Evolutionary conservation across 257 asterid species (phyloP), one percentile per base, ranked within the genome.

Genomic region (Vinca minor): DNA sequence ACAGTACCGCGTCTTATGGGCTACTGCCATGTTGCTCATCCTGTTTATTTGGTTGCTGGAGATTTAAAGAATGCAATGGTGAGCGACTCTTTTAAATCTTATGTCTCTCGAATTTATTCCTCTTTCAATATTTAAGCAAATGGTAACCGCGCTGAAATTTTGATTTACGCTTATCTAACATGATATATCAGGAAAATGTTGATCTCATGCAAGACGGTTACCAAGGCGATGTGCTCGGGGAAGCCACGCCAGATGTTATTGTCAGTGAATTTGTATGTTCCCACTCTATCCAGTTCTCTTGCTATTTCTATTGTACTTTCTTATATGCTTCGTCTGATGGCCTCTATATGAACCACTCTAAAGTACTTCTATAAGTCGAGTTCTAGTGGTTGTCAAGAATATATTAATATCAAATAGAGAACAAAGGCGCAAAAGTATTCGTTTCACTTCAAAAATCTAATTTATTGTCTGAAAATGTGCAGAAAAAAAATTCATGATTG

Each of bases 1-100:
- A 89, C 98, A 29, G 97, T 93, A 66, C 98, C 98, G 29, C 96
- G 96, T 52, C 74, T 93, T 77, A 89, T 93, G 98, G 98, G 98
- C 74, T 89, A 93, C 75, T 89, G 96, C 77, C 98, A 93, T 66
- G 96, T 93, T 46, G 97, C 98, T 77, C 96, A 93, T 59, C 98
- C 98, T 5, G 81, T 93, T 72, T 93, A 80, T 87, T 77, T 93
- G 76, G 82, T 82, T 8, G 82, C 96, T 45, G 79, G 91, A 69
- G 81, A 76, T 77, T 77, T 77, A 42, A 66, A 47, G 62, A 79
- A 73, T 57, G 71, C 82, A 21, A 15, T 32, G 73, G 96, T 92
- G 70, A 73, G 85, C 74, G 64, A 23, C 23, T 21, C 56, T 62
- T 41, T 36, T 62, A 12, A 50, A 61, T 38, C 48, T 18, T 46